These are phyloP conservation scores for Coemansia sp. DNA, from an alignment of 192 early-diverging fungal genomes.

Conservation along the genomic window DNA sequence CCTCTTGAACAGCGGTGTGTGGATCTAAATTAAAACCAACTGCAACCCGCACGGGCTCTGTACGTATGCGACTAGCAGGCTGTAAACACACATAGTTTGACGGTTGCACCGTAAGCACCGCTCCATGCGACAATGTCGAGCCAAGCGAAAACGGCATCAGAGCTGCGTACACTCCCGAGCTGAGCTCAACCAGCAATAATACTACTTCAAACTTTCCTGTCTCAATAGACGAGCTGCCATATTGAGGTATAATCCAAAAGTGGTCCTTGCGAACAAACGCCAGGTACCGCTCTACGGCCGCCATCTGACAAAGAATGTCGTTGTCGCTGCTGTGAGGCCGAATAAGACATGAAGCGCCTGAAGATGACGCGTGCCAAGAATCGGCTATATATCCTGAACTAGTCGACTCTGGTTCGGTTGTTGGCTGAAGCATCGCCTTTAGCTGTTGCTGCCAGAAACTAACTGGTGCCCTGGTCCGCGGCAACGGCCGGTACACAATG, in stretches of 20 bases:
- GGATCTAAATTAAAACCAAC: constrained; percentile 16
- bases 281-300: constrained; percentile 17
- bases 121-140: not conserved
- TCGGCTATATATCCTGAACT: constrained; percentile 15
- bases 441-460: constrained; percentile 35
- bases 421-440: constrained; percentile 6
- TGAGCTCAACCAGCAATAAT: constrained; percentile 20
- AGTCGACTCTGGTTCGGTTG: not conserved
- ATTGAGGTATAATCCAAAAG: constrained; percentile 35
- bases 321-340: not conserved
- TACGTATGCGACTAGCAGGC: not conserved
- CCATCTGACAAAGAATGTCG: constrained; percentile 21
- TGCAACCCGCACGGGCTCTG: constrained; percentile 24
- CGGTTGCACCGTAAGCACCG: constrained; percentile 9
- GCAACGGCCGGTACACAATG: constrained; percentile 10
- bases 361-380: constrained; percentile 25
- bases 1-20: constrained; percentile 22
- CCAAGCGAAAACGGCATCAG: constrained; percentile 28
- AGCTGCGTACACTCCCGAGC: constrained; percentile 19
- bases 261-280: constrained; percentile 39
- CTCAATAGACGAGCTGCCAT: constrained; percentile 1
- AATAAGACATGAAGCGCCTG: constrained; percentile 33
- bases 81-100: not conserved
- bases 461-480: constrained; percentile 8
- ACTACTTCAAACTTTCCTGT: constrained; percentile 18